These are phyloP conservation scores for Termitomyces sp. DNA, from an alignment of 768 basidiomycete genomes.

Conservation along the genomic window DNA sequence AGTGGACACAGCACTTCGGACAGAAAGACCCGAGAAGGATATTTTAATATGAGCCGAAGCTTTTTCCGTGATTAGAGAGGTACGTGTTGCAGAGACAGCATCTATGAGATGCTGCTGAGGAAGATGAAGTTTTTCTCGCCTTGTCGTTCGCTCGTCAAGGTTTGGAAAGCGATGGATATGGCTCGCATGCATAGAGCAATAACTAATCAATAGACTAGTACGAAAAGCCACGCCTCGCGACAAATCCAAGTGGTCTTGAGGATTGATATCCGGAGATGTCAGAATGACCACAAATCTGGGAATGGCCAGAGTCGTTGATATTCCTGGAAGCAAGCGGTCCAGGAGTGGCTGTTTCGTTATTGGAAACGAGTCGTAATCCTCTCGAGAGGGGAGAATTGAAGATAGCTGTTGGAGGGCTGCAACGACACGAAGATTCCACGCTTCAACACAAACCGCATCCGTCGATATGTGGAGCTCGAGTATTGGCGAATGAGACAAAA, in stretches of 20 bases:
- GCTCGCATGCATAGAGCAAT: slow-evolving; percentile 41
- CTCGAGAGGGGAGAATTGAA: slow-evolving; percentile 25
- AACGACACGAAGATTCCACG: slow-evolving; percentile 61
- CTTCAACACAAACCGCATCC: slow-evolving; percentile 56
- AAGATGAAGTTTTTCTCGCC: slow-evolving; percentile 49
- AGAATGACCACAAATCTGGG: slow-evolving; percentile 60
- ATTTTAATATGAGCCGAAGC: slow-evolving; percentile 37
- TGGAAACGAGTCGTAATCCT: slow-evolving; percentile 2
- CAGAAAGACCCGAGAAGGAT: slow-evolving; percentile 37
- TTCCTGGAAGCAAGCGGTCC: slow-evolving; percentile 46
- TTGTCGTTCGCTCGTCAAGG: slow-evolving; percentile 30
- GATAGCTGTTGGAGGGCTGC: slow-evolving; percentile 47
- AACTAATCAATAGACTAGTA: slow-evolving; percentile 47
- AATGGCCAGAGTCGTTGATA: slow-evolving; percentile 51
- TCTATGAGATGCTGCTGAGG: slow-evolving; percentile 45
- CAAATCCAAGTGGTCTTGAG: slow-evolving; percentile 55
- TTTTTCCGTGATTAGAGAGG: slow-evolving; percentile 25
- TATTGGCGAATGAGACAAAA: slow-evolving; percentile 38
- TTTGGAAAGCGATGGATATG: slow-evolving; percentile 32
- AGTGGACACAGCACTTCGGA: slow-evolving; percentile 64
- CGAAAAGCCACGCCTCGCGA: slow-evolving; percentile 65
- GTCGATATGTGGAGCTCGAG: slow-evolving; percentile 42
- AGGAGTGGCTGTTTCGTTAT: slow-evolving; percentile 21
- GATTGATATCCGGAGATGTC: slow-evolving; percentile 79
- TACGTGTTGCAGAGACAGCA: slow-evolving; percentile 34